Evolutionary conservation across 495 filamentous ascomycete species (phyloP).

Genomic region (Gamarada debralockiae): DNA sequence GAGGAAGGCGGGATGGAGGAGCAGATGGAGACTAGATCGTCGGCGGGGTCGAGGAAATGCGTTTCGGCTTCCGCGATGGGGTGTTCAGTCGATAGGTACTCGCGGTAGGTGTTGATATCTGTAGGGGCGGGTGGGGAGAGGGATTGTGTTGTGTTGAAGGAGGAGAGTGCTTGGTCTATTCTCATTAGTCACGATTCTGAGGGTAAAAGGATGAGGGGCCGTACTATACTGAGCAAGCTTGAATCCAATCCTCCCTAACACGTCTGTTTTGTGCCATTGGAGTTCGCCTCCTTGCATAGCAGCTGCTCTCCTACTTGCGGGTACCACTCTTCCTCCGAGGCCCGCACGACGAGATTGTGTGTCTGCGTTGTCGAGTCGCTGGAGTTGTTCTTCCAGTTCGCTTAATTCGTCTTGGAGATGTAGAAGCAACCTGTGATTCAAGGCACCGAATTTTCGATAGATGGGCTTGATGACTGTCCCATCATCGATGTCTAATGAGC

Average conservation of each 20-base stretch:
- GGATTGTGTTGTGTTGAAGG: conserved; percentile 56
- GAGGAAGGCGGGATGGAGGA: neutral
- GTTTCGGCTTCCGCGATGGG: conserved; percentile 66
- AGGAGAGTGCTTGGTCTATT: conserved; percentile 64
- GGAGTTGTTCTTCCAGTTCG: conserved; percentile 72
- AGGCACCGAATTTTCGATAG: conserved; percentile 77
- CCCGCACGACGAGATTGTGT: conserved; percentile 57
- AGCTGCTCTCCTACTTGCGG: conserved; percentile 64
- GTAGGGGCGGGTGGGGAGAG: conserved; percentile 50
- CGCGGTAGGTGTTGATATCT: conserved; percentile 60
- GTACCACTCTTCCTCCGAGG: conserved; percentile 39
- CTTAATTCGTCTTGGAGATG: conserved; percentile 84
- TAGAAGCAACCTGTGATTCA: conserved; percentile 83
- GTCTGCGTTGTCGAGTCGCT: conserved; percentile 66
- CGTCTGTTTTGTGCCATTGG: conserved; percentile 65
- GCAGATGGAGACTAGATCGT: conserved; percentile 62
- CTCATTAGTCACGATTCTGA: neutral
- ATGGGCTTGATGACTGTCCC: conserved; percentile 54
- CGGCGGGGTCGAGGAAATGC: conserved; percentile 59
- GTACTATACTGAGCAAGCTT: conserved; percentile 85
- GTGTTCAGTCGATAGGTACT: conserved; percentile 56
- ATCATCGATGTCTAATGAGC: conserved; percentile 6
- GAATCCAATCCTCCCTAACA: conserved; percentile 64
- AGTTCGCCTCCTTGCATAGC: conserved; percentile 60
- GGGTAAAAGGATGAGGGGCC: conserved; percentile 25